Evolutionary conservation across 495 filamentous ascomycete genomes (phyloP), one percentile per base, ranked within the genome.

Genomic region (Penicillium daleae): DNA sequence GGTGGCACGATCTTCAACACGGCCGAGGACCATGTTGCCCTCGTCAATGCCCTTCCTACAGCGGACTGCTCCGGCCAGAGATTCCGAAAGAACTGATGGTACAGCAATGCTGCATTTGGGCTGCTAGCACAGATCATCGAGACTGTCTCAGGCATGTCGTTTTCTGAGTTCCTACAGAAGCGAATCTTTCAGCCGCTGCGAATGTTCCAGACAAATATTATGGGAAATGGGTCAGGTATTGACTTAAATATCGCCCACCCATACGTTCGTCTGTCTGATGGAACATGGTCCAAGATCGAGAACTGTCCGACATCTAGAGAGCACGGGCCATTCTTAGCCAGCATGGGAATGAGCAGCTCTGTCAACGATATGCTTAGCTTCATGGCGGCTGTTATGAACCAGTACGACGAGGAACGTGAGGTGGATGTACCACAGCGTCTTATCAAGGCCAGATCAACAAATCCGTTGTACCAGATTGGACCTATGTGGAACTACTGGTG

Each of bases 21-120:
- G 6, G 62, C 59, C n/a, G 63, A 70, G 9, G 59, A 65, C 21
- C 40, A 66, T 66, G 19, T 63, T 72, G 67, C 62, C 69, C 37
- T 78, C 66, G 8, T 63, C 68, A 67, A 79, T 65, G 0, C 62
- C 53, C 50, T 74, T 71, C 57, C 75, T 66, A 59, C 71, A 66
- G 17, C 67, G 56, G 10, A 64, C 7, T 17, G 40, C 2, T 26
- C 62, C 17, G 64, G 67, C 21, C 64, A 64, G 32, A 42, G 64
- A 44, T 60, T 84, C 59, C 62, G 73, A 74, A 17, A 50, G 7
- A 49, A 61, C 10, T 71, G 66, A 63, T 17, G 4, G 27, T 85
- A 84, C 60, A 85, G 78, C 69, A 85, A 87, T 57, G 57, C 71
- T 54, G 75, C 77, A 64, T 83, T 71, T 56, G 75, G 74, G 21